Evolutionary conservation across 805 yeast genomes (phyloP).

Genomic region (Lipomyces kockii): DNA sequence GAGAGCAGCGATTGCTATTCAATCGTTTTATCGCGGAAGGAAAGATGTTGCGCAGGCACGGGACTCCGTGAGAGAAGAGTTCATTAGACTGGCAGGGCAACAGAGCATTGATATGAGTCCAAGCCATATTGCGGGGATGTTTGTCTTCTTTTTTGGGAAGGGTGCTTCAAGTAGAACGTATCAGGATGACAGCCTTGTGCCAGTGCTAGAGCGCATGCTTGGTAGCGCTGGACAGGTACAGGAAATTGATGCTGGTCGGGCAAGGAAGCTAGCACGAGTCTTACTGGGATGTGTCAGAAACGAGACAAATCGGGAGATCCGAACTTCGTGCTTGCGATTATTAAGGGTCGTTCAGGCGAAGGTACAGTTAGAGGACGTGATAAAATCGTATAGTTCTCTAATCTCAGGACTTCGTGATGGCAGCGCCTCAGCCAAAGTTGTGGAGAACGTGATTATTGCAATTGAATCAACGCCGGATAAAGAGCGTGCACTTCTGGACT

Average conservation of each 20-base stretch:
- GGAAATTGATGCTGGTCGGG: constrained; percentile 5
- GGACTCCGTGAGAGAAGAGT: constrained; percentile 19
- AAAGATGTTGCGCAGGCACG: constrained; percentile 22
- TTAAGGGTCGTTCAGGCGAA: constrained; percentile 16
- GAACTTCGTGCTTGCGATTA: constrained; percentile 18
- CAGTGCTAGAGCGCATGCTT: constrained; percentile 14
- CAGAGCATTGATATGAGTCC: constrained; percentile 3
- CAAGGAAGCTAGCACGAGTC: constrained; percentile 18
- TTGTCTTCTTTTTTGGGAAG: constrained; percentile 29
- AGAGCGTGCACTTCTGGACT: not conserved
- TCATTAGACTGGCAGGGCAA: constrained; percentile 6
- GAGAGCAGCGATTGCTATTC: constrained; percentile 57
- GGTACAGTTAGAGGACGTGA: constrained; percentile 16
- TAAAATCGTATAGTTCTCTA: constrained; percentile 24
- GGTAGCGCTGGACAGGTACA: not conserved
- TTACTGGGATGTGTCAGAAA: constrained; percentile 13
- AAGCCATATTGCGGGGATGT: constrained; percentile 17
- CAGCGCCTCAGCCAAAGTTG: constrained; percentile 5
- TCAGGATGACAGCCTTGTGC: constrained; percentile 16
- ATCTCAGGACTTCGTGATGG: constrained; percentile 6
- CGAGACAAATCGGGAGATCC: constrained; percentile 7
- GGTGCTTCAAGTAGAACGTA: not conserved
- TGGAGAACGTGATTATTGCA: constrained; percentile 17
- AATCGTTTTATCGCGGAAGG: constrained; percentile 43
- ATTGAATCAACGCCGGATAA: not conserved